Evolutionary conservation across 2,329 filamentous ascomycete genomes (phyloP), one percentile per base, ranked within the genome.

Genomic region (Colletotrichum sp.): DNA sequence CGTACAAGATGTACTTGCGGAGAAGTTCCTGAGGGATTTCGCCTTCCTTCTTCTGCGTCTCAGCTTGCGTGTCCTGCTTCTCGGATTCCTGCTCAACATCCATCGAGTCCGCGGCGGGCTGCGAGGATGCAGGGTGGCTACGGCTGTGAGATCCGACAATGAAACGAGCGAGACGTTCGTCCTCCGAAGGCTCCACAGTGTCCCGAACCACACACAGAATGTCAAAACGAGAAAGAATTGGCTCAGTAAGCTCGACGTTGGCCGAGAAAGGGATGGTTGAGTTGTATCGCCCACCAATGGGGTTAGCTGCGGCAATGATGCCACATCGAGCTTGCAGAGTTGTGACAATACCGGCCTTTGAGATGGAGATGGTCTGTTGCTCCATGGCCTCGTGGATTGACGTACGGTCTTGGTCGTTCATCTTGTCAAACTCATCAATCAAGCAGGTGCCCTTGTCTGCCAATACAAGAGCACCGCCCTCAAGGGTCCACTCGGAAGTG

Each of bases 321-420:
- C 96, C 96, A 84, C 97, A 99, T 52, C 97, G 94, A 59, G 97
- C 97, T 85, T 99, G 96, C 1, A 99, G 89, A 0, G 97, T 99
- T 1, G 97, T 99, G 59, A 99, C 97, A 77, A 99, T 99, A 86
- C 97, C 97, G 1, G 97, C 97, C 84, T 99, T 99, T 78, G 96
- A 98, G 82, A 99, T 99, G 77, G 96, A 99, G 80, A 99, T 99
- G 2, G 97, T 99, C 87, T 99, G 97, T 86, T 99, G 97, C 86
- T 99, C 97, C 97, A 99, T 99, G 76, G 97, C 97, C 89, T 99
- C 97, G 90, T 99, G 97, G 80, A 99, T 99, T 9, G 96, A 98
- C 1, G 97, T 99, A 79, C 97, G 93, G 85, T 99, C 97, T 83
- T 99, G 96, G 84, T 99, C 97, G 84, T 99, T 99, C 97, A 99